These are phyloP conservation scores for Lasiodiplodia gonubiensis DNA, from an alignment of 2,329 filamentous ascomycete species.

Conservation along the genomic window DNA sequence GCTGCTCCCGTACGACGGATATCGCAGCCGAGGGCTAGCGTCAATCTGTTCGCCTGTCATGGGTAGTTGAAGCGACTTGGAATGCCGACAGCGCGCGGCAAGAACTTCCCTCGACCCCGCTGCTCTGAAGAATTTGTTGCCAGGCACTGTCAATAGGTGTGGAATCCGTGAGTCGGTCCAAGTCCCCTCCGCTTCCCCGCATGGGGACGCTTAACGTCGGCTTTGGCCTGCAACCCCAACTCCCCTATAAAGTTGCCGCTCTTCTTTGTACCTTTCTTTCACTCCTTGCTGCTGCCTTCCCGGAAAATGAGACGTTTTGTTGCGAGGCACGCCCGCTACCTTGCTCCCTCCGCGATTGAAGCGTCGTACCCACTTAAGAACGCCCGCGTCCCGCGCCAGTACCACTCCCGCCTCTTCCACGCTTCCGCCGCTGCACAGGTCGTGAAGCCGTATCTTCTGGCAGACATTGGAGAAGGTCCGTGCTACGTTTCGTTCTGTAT, in stretches of 20 bases:
- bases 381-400: conserved; percentile 14
- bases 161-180: too few relatives aligned
- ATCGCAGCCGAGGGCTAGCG: too few relatives aligned
- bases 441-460: conserved; percentile 80
- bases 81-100: too few relatives aligned
- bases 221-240: conserved; percentile 17
- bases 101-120: too few relatives aligned
- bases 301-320: conserved; percentile 23
- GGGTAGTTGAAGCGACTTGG: too few relatives aligned
- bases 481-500: conserved; percentile 26
- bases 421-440: conserved; percentile 46
- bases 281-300: neutral
- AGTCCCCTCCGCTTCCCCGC: too few relatives aligned
- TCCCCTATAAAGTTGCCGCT: conserved; percentile 15
- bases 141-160: too few relatives aligned
- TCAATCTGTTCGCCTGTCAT: too few relatives aligned
- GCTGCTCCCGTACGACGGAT: neutral
- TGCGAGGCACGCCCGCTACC: conserved; percentile 1
- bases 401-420: conserved; percentile 36
- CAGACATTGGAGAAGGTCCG: conserved; percentile 84
- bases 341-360: neutral
- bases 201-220: conserved; percentile 23
- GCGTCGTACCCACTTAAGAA: conserved; percentile 13
- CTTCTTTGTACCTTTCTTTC: conserved; percentile 9
- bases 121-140: too few relatives aligned